These are phyloP conservation scores for Hibiscus syriacus DNA, from an alignment of 345 rosid genomes.

Conservation along the genomic window DNA sequence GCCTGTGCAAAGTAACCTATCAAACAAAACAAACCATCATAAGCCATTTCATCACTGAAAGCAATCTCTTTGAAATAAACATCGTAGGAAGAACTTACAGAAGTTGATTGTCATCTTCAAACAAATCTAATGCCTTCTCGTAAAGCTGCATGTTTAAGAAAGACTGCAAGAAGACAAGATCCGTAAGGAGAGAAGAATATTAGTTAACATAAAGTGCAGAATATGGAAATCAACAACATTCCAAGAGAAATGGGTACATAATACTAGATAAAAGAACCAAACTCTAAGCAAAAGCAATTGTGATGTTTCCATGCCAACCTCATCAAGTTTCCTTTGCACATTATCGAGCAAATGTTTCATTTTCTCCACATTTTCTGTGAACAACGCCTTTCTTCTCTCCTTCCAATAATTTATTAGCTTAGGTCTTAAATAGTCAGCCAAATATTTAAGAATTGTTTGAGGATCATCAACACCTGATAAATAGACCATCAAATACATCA, in stretches of 20 bases:
- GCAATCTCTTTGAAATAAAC: constrained; percentile 1
- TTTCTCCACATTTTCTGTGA: constrained; percentile 81
- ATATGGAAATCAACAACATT: constrained; percentile 1
- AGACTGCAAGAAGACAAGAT: constrained; percentile 42
- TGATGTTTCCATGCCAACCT: constrained; percentile 40
- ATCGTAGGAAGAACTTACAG: constrained; percentile 49
- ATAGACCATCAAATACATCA: constrained; percentile 16
- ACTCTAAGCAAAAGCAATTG: constrained; percentile 15
- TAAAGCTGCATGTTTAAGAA: constrained; percentile 86
- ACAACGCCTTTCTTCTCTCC: constrained; percentile 77
- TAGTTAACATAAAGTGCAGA: constrained; percentile 1
- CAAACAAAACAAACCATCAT: constrained; percentile 16
- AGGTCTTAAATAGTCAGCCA: constrained; percentile 73
- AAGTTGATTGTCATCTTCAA: constrained; percentile 84
- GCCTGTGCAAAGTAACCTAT: constrained; percentile 84
- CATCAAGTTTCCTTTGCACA: constrained; percentile 86
- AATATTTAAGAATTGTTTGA: constrained; percentile 44
- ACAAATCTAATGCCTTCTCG: constrained; percentile 81
- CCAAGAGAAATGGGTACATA: constrained; percentile 10
- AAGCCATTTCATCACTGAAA: constrained; percentile 18
- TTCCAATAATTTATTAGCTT: constrained; percentile 62
- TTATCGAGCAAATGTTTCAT: constrained; percentile 65
- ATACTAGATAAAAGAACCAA: constrained; percentile 4
- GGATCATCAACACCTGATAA: constrained; percentile 61
- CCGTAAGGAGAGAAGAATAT: constrained; percentile 1